A percentile compares a stretch with the other conserved stretches of the same genome.
These are phyloP conservation scores for Venturiaceae sp. DNA, from an alignment of 2,329 filamentous ascomycete species.

Conservation along the genomic window DNA sequence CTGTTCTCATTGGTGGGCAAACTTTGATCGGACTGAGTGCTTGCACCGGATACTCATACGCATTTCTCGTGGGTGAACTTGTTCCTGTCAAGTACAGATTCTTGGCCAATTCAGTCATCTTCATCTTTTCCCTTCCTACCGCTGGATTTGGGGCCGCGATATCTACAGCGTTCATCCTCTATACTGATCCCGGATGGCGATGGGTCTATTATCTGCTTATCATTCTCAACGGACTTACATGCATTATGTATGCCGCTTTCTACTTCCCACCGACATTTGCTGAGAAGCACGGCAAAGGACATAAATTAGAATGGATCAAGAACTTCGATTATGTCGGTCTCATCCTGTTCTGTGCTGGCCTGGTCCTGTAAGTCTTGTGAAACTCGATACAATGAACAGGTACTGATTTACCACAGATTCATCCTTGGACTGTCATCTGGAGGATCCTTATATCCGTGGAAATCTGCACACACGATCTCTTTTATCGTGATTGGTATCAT, in stretches of 20 bases:
- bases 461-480: constrained; percentile 27
- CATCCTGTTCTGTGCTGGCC: too few relatives aligned
- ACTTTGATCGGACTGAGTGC: constrained; percentile 9
- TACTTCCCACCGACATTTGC: constrained; percentile 16
- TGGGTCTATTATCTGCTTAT: constrained; percentile 14
- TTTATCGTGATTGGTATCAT: constrained; percentile 27
- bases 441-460: constrained; percentile 31
- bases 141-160: constrained; percentile 14
- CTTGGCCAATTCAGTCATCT: constrained; percentile 12
- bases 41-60: constrained; percentile 11
- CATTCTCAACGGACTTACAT: constrained; percentile 11
- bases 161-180: constrained; percentile 12
- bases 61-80: constrained; percentile 15
- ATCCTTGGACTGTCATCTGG: constrained; percentile 12
- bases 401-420: too few relatives aligned
- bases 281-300: constrained; percentile 14
- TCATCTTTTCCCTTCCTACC: constrained; percentile 11
- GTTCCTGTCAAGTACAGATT: constrained; percentile 17
- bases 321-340: constrained; percentile 15
- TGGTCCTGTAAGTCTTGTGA: too few relatives aligned
- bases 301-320: constrained; percentile 14
- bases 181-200: constrained; percentile 14
- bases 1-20: constrained; percentile 12
- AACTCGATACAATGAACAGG: neutral
- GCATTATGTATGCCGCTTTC: constrained; percentile 13